Base-by-base conservation (phyloP, 2,329 filamentous ascomycete genomes). In the Lecanicillium sp. region DNA sequence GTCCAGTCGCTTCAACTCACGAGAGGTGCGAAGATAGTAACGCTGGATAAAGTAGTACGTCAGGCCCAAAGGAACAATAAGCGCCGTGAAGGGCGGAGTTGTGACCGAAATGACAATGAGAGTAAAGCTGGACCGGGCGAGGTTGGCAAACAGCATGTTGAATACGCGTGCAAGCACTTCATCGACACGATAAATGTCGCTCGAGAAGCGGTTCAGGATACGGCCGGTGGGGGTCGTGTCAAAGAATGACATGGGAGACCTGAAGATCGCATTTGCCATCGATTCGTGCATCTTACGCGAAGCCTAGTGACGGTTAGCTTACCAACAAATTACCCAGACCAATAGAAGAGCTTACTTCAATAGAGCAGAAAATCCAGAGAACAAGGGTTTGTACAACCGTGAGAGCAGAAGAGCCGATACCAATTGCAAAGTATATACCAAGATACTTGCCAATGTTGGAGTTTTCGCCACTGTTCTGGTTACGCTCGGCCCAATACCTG, bases 331-430 rank as follows among this genome's bases (percentile, higher is more conserved):
- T n/a, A n/a, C n/a, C n/a, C n/a, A n/a, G n/a, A n/a, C n/a, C n/a
- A n/a, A n/a, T n/a, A n/a, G n/a, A n/a, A n/a, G n/a, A n/a, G n/a
- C n/a, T n/a, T n/a, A n/a, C n/a, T n/a, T 98, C 92, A 46, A 98
- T 98, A 4, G 92, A 96, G 65, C 94, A 98, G 67, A 98, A 96
- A 48, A 98, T 96, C 92, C 92, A 98, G 19, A 98, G 71, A 47
- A 98, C 88, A 50, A 98, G 67, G 5, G 90, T 96, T 63, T 96
- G 92, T 20, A 94, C 56, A 30, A 96, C 87, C 3, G 94, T 90
- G 46, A 98, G 70, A 31, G 77, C 72, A 29, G 92, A 83, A 18
- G 85, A 82, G 22, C 90, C 90, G 37, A 98, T 75, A 34, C 92
- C 94, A 61, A 98, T 85, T 13, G 84, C 87, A 62, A 98, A 92